phyloP scores from a whole-genome alignment of 1,284 basidiomycete species.

The Trametes hirsuta region DNA sequence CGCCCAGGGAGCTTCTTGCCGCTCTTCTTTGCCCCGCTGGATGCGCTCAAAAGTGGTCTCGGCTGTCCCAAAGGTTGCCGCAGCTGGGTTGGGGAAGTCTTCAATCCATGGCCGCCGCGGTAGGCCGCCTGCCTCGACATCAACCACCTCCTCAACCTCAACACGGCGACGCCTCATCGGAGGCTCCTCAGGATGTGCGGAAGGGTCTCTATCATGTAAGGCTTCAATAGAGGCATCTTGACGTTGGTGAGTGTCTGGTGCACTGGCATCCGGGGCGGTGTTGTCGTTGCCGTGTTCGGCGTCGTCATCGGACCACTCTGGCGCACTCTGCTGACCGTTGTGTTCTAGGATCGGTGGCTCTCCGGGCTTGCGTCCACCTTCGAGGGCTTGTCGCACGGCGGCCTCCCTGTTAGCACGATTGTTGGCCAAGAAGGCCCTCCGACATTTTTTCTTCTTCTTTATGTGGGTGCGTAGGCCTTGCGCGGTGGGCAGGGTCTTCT shows the following conservation, averaged over 20 bases:
- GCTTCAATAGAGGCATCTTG: too few species aligned
- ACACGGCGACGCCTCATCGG: neutral
- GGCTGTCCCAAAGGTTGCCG: neutral
- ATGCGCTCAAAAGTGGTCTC: constrained; percentile 24
- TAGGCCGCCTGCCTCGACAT: constrained; percentile 18
- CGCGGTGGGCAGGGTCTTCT: neutral
- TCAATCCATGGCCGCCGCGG: constrained; percentile 16
- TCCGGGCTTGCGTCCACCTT: too few species aligned
- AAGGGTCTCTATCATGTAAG: too few species aligned
- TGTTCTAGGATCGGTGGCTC: too few species aligned
- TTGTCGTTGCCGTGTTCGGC: neutral
- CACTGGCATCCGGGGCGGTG: too few species aligned
- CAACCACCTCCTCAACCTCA: constrained; percentile 18
- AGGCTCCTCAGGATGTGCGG: too few species aligned
- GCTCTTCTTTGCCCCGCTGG: neutral
- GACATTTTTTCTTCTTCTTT: neutral
- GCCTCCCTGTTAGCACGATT: neutral
- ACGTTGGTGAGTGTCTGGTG: too few species aligned
- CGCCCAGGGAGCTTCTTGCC: constrained; percentile 16
- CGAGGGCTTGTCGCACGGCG: neutral
- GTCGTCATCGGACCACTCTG: too few species aligned
- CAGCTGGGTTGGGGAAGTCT: constrained; percentile 7
- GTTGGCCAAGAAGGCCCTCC: neutral
- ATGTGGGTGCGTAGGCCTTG: neutral
- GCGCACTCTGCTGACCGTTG: too few species aligned